Evolutionary conservation across 2,329 filamentous ascomycete species (phyloP), one percentile per base, ranked within the genome.

Genomic region (Aspergillus quadricinctus): DNA sequence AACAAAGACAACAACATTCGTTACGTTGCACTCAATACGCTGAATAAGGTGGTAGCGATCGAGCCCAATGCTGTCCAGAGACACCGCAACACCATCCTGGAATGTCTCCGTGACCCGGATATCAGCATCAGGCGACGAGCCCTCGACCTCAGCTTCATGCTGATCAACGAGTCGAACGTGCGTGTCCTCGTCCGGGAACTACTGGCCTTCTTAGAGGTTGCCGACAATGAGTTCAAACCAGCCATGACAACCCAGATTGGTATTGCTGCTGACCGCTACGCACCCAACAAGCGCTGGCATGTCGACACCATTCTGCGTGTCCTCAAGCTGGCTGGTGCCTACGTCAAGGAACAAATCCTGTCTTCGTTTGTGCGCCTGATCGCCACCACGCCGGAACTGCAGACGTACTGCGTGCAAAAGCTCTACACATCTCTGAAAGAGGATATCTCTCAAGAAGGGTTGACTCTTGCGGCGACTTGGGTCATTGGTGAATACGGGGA

Each of bases 1-100:
- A 99, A 99, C 79, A 88, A 93, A 66, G 94, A 99, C 76, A 99
- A 99, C 81, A 99, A 99, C 72, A 99, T 99, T 67, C 88, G 94
- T 74, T 99, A 99, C 70, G 94, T 99, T 52, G 94, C 94, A 19
- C 81, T 99, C 52, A 99, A 99, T 75, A 99, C 94, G 0, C 80
- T 99, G 50, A 95, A 97, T 77, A 97, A 97, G 76, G 94, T 99
- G 19, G 94, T 99, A 49, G 94, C 94, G 3, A 92, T 99, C 50
- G 94, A 99, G 72, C 94, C 94, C 14, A 97, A 97, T 71, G 94
- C 94, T 3, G 94, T 99, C 1, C 94, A 99, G 74, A 83, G 94
- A 70, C 94, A 99, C 74, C 86, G 95, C 54, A 99, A 97, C 77
- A 99, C 94, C 0, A 97, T 99, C 60, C 79, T 99, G 37, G 94